Percentiles rank a stretch among this genome's conserved stretches.
phyloP scores from a whole-genome alignment of 2,329 filamentous ascomycete genomes.

The Ascochyta lentis region DNA sequence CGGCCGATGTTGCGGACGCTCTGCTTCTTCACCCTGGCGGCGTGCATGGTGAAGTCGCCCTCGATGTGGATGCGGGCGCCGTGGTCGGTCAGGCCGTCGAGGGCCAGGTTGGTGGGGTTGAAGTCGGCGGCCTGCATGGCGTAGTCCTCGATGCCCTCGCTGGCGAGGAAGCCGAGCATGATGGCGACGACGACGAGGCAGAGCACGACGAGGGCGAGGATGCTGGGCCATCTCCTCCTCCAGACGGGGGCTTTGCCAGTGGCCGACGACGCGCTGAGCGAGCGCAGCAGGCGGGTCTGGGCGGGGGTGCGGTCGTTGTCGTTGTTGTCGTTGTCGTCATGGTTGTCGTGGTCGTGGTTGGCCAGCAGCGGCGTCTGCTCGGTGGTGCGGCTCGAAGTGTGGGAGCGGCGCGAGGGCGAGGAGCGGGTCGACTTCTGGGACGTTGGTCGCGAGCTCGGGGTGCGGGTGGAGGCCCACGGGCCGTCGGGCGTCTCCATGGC shows the following conservation, averaged over 20 bases:
- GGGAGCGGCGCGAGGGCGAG: constrained; percentile 40
- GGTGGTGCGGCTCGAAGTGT: constrained; percentile 41
- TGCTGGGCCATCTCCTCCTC: constrained; percentile 74
- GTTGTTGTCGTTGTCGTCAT: constrained; percentile 33
- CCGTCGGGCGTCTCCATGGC: constrained; percentile 45
- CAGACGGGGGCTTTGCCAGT: constrained; percentile 39
- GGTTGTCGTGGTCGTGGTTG: constrained; percentile 34
- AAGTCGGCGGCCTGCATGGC: constrained; percentile 82
- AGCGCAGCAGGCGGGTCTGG: constrained; percentile 46
- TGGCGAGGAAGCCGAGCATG: constrained; percentile 84
- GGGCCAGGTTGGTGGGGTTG: constrained; percentile 80
- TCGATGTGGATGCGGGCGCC: constrained; percentile 82
- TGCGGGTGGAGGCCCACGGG: constrained; percentile 46
- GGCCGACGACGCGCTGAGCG: constrained; percentile 37
- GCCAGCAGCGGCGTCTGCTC: constrained; percentile 52
- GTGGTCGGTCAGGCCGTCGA: constrained; percentile 80
- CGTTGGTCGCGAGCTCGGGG: constrained; percentile 46
- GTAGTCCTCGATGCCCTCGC: constrained; percentile 82
- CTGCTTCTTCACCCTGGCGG: constrained; percentile 72
- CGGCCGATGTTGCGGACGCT: constrained; percentile 77
- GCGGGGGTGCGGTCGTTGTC: constrained; percentile 37
- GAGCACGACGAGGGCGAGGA: constrained; percentile 74
- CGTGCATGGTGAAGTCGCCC: constrained; percentile 82
- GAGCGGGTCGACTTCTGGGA: constrained; percentile 47
- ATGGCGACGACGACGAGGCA: constrained; percentile 69